Evolutionary conservation across 306 rosid genomes (phyloP).

Genomic region (Pterocarpus santalinus): DNA sequence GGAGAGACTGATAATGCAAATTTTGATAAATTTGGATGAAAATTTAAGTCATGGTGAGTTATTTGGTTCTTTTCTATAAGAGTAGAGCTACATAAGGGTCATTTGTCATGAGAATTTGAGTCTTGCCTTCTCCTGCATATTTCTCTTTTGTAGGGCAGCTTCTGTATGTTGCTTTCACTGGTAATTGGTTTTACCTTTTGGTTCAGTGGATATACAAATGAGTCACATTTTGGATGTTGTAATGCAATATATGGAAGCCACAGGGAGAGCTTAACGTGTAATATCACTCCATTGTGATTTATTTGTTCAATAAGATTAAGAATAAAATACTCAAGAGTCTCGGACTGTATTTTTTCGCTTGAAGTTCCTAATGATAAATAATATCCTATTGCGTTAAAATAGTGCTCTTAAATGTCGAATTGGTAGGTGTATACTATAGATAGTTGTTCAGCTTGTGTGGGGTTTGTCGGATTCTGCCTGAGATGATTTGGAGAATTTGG

Average conservation of each 20-base stretch:
- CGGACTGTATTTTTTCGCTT: background rate
- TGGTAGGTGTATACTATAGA: conserved; percentile 1
- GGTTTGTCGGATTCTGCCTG: background rate
- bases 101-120: background rate
- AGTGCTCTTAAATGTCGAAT: background rate
- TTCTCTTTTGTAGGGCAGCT: background rate
- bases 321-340: background rate
- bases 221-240: background rate
- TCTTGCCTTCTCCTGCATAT: background rate
- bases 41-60: background rate
- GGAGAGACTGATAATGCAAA: background rate
- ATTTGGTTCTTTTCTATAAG: background rate
- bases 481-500: conserved; percentile 31
- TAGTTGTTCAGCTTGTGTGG: conserved; percentile 10
- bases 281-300: background rate
- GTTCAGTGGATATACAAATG: background rate
- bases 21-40: background rate
- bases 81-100: background rate
- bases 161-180: background rate
- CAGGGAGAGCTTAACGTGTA: background rate
- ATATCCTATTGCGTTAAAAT: background rate
- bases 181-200: background rate
- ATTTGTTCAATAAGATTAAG: conserved; percentile 1
- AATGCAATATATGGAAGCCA: conserved; percentile 1
- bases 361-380: conserved; percentile 4